phyloP scores from a whole-genome alignment of 169 alveolate species.

The Plasmodium vivax region DNA sequence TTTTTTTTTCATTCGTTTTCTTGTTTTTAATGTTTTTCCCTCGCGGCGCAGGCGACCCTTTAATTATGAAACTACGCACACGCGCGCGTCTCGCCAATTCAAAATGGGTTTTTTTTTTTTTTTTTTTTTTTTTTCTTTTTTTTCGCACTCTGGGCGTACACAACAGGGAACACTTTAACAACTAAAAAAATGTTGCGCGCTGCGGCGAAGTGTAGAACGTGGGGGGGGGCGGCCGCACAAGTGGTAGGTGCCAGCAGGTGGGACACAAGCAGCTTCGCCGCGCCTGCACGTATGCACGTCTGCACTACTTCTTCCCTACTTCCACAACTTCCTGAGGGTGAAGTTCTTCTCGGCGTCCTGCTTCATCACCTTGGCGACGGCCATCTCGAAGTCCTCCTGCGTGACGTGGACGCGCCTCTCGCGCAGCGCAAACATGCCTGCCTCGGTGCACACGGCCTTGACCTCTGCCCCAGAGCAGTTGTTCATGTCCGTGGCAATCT shows the following conservation, averaged over 20 bases:
- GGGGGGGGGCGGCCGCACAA: neutral
- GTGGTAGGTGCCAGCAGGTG: neutral
- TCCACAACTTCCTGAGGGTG: constrained; percentile 92
- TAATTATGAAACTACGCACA: neutral
- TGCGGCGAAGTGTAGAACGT: neutral
- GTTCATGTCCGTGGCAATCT: constrained; percentile 95
- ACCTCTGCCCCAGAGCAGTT: constrained; percentile 99
- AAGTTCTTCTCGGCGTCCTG: constrained; percentile 93
- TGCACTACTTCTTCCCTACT: constrained; percentile 69
- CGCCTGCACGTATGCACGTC: neutral
- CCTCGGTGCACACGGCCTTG: constrained; percentile 99
- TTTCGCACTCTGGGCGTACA: neutral
- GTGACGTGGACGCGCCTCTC: constrained; percentile 99
- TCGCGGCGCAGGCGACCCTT: neutral
- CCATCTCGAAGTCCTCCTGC: constrained; percentile 97
- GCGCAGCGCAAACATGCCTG: constrained; percentile 99
- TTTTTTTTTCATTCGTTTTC: neutral
- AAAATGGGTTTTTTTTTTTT: neutral
- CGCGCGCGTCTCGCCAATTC: neutral
- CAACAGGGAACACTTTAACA: neutral
- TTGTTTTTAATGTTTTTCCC: neutral
- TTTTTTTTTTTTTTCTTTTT: neutral
- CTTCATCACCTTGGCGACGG: constrained; percentile 97
- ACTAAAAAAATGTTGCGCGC: neutral
- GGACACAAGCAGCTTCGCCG: neutral